Percentiles rank a stretch among this genome's conserved stretches.
These are phyloP conservation scores for Gossypium stocksii DNA, from an alignment of 345 rosid species.

Conservation along the genomic window DNA sequence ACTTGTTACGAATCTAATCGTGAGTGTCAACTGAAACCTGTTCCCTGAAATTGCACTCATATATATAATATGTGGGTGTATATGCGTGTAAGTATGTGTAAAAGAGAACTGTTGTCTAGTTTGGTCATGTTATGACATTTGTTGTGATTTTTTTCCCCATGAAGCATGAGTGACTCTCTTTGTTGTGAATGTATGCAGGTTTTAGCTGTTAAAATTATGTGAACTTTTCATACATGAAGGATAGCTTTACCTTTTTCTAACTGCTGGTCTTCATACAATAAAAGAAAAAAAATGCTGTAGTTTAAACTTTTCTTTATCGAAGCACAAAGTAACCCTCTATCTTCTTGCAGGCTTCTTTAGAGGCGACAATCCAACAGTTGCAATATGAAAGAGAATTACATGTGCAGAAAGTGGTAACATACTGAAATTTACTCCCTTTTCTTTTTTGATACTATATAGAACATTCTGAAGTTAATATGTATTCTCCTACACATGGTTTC, in stretches of 20 bases:
- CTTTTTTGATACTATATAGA: background rate
- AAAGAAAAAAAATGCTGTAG: too few species aligned
- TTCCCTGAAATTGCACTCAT: background rate
- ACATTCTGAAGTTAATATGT: background rate
- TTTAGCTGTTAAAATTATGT: background rate
- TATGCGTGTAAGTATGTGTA: background rate
- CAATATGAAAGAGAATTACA: constrained; percentile 25
- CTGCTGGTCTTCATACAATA: background rate
- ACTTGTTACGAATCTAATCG: background rate
- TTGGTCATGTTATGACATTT: background rate
- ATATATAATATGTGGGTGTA: background rate
- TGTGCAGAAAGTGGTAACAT: constrained; percentile 30
- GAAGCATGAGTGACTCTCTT: constrained; percentile 13
- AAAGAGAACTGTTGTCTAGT: background rate
- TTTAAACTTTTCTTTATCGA: background rate
- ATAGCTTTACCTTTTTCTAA: background rate
- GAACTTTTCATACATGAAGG: background rate
- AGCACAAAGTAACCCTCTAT: background rate
- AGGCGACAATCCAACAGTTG: constrained; percentile 35
- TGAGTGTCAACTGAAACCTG: background rate
- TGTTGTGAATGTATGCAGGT: constrained; percentile 27
- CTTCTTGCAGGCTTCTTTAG: constrained; percentile 36
- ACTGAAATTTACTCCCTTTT: background rate
- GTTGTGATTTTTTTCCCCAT: background rate
- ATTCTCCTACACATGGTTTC: background rate